phyloP scores from a whole-genome alignment of 441 rosid genomes.

The Gossypium aridum region DNA sequence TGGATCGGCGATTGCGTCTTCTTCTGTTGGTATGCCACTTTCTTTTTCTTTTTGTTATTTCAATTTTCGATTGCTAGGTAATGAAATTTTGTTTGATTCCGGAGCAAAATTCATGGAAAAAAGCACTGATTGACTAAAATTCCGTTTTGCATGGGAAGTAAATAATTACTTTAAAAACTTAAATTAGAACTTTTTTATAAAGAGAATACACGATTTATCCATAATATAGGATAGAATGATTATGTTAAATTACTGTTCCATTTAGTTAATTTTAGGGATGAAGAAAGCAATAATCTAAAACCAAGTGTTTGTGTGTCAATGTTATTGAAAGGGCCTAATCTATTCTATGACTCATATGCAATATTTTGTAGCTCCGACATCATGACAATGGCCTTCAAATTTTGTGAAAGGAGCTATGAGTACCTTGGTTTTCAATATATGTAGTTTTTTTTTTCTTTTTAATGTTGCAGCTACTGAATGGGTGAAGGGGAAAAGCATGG shows the following conservation, averaged over 20 bases:
- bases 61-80: neutral
- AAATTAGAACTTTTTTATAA: neutral
- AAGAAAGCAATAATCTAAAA: neutral
- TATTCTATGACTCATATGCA: neutral
- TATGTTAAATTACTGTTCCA: neutral
- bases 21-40: slow-evolving; percentile 5
- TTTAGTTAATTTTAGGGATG: neutral
- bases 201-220: neutral
- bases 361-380: neutral
- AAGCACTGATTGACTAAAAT: neutral
- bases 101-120: neutral
- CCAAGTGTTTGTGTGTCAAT: neutral
- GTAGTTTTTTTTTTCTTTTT: neutral
- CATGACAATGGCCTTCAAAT: neutral
- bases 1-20: slow-evolving; percentile 86
- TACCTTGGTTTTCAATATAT: slow-evolving; percentile 1
- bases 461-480: slow-evolving; percentile 52
- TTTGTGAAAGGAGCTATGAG: neutral
- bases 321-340: neutral
- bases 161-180: neutral
- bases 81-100: neutral
- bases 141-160: neutral
- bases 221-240: neutral
- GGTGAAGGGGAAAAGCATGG: slow-evolving; percentile 90
- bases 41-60: neutral